Evolutionary conservation across 495 filamentous ascomycete species (phyloP).

Genomic region (Podospora comata): DNA sequence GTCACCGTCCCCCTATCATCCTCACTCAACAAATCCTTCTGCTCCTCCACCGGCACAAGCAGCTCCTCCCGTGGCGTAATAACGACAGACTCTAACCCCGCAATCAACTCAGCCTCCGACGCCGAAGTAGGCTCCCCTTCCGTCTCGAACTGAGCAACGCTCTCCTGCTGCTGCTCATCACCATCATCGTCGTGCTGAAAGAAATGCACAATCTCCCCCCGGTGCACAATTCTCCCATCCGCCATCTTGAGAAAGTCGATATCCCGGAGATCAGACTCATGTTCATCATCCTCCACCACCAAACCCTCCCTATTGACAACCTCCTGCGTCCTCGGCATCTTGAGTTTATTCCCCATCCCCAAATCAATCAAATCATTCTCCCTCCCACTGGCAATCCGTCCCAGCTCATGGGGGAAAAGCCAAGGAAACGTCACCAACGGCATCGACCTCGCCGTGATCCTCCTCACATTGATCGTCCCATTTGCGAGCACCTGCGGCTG

Average conservation of each 20-base stretch:
- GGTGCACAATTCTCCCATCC: slow-evolving; percentile 33
- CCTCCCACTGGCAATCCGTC: slow-evolving; percentile 57
- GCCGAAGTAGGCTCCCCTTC: background rate
- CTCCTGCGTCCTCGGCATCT: background rate
- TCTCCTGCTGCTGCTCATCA: slow-evolving; percentile 8
- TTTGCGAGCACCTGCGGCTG: slow-evolving; percentile 39
- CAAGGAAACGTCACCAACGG: slow-evolving; percentile 94
- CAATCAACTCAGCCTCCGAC: background rate
- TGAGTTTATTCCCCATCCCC: background rate
- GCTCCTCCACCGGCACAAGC: background rate
- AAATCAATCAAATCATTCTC: slow-evolving; percentile 5
- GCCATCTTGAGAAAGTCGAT: slow-evolving; percentile 25
- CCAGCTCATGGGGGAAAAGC: slow-evolving; percentile 74
- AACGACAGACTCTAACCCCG: background rate
- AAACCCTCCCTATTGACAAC: background rate
- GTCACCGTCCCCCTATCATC: background rate
- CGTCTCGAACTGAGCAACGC: background rate
- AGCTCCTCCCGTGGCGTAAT: background rate
- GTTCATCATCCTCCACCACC: background rate
- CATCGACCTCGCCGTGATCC: slow-evolving; percentile 49
- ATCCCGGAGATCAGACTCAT: slow-evolving; percentile 8
- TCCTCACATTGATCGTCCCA: slow-evolving; percentile 32
- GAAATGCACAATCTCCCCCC: slow-evolving; percentile 33
- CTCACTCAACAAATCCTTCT: background rate
- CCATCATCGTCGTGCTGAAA: slow-evolving; percentile 32